A percentile compares a stretch with the other conserved stretches of the same genome.
phyloP scores from a whole-genome alignment of 1,139 yeast genomes.

The Blastobotrys serpentis region DNA sequence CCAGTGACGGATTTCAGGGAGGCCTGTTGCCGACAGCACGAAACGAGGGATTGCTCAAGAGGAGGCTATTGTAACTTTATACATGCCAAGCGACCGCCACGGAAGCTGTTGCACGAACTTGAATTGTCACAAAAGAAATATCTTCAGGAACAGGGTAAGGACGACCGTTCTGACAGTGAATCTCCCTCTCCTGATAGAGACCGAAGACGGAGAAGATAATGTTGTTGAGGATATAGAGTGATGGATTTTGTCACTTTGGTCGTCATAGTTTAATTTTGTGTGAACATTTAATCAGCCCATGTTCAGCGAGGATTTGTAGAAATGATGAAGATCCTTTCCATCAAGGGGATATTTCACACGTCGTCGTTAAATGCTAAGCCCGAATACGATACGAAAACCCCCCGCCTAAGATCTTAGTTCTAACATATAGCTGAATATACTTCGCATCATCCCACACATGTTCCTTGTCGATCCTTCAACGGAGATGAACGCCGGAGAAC shows the following conservation, averaged over 20 bases:
- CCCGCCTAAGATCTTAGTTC: no score
- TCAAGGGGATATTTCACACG: no score
- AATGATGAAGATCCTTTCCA: no score
- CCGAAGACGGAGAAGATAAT: slow-evolving; percentile 3
- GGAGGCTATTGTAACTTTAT: slow-evolving; percentile 85
- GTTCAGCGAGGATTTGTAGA: no score
- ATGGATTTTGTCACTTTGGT: no score
- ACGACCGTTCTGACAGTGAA: slow-evolving; percentile 8
- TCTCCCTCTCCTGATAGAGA: slow-evolving; percentile 12
- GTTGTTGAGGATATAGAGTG: not conserved
- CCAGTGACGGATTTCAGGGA: slow-evolving; percentile 73
- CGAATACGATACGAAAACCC: no score
- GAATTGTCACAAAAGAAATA: slow-evolving; percentile 40
- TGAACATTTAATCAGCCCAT: no score
- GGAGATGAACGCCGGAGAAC: not conserved
- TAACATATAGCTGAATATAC: no score
- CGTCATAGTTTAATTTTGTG: no score
- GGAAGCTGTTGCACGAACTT: slow-evolving; percentile 44
- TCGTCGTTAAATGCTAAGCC: no score
- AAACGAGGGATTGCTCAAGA: slow-evolving; percentile 61
- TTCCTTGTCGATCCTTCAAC: not conserved
- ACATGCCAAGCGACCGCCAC: slow-evolving; percentile 66
- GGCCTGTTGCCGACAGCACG: slow-evolving; percentile 75
- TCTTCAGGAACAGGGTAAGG: slow-evolving; percentile 20
- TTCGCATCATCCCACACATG: not conserved